Evolutionary conservation across 495 filamentous ascomycete species (phyloP), one percentile per base, ranked within the genome.

Genomic region (Elaphomyces granulatus): DNA sequence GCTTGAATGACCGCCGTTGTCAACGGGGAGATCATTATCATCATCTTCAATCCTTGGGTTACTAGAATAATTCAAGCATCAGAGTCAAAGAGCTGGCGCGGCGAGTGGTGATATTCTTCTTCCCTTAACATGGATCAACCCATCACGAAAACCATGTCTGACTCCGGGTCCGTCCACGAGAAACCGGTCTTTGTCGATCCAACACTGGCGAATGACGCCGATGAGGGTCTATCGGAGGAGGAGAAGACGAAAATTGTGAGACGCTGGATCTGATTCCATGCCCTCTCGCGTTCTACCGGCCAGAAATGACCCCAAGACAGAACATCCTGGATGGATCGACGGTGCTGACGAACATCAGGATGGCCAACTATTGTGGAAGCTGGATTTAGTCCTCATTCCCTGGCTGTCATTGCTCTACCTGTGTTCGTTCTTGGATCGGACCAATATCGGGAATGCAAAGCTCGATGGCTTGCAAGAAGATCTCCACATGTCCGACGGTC

Each of bases 351-450:
- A n/a, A n/a, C n/a, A n/a, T n/a, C 44, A 85, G 80, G 80, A 85
- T 42, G 69, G 72, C 3, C 66, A 65, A 32, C 66, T 90, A 2
- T 47, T 88, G 0, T 70, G 78, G 66, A 81, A 77, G 51, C 66
- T 88, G 4, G 82, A 88, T 45, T 40, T 76, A 15, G 66, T 64
- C 8, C 66, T 88, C 4, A 78, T 90, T 18, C 83, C 83, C 20
- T 87, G 81, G 83, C 73, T 92, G 15, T 82, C 78, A 51, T 63
- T 94, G 20, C 73, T 94, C 18, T 95, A 94, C 52, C 70, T 94
- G 7, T 68, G 83, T 15, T 79, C 80, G 16, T 94, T 94, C 54
- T 68, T 94, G 20, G 86, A 92, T 55, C 70, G 86, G 19, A 80
- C 76, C 19, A 85, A 83, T 54, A 83, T 90, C 39, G 87, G 87